Evolutionary conservation across 1,139 yeast species (phyloP).

Genomic region (Protomyces lactucae-debilis): DNA sequence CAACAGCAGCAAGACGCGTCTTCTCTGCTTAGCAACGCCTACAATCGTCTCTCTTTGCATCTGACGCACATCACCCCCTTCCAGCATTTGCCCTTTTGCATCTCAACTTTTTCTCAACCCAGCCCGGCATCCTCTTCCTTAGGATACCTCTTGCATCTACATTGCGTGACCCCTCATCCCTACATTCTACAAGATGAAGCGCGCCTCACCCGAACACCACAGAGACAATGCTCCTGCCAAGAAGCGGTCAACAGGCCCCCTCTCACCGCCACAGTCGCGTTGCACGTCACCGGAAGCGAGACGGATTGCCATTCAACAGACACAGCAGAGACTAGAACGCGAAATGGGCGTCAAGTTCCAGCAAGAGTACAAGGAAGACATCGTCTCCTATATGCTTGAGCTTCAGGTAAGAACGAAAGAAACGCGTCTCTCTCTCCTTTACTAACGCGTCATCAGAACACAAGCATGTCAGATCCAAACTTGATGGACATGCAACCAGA

Average conservation of each 20-base stretch:
- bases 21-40: no score
- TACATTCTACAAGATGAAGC: background rate
- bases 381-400: constrained; percentile 39
- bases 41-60: no score
- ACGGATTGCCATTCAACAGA: background rate
- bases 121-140: background rate
- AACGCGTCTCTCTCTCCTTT: background rate
- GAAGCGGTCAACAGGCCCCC: constrained; percentile 19
- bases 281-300: constrained; percentile 1
- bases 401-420: constrained; percentile 36
- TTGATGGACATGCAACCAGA: constrained; percentile 92
- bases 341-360: constrained; percentile 34
- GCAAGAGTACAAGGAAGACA: constrained; percentile 41
- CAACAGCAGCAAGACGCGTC: no score
- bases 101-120: background rate
- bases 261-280: constrained; percentile 21
- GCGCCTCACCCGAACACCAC: constrained; percentile 15
- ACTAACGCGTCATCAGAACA: constrained; percentile 35
- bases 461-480: constrained; percentile 48
- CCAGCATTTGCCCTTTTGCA: background rate
- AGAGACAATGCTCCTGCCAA: constrained; percentile 20
- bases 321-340: constrained; percentile 31
- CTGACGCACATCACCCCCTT: no score
- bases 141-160: no score
- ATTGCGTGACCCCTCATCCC: no score